These are phyloP conservation scores for Emmonsiellopsis sp. DNA, from an alignment of 2,329 filamentous ascomycete genomes.

Conservation along the genomic window DNA sequence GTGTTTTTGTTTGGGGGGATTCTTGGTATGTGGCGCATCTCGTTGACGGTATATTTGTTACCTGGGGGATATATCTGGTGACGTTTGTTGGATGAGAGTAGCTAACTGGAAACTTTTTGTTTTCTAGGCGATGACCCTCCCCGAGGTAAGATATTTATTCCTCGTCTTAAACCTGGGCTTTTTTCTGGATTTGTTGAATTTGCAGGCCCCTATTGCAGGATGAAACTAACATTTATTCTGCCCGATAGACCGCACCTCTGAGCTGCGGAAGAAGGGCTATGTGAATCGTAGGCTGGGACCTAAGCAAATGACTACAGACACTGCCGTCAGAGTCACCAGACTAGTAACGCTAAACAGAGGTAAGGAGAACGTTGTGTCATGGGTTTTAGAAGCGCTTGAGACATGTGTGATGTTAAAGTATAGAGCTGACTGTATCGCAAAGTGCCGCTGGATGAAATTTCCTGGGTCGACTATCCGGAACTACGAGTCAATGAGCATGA, in stretches of 20 bases:
- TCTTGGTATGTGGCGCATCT: slow-evolving; percentile 51
- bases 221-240: neutral
- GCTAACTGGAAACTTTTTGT: neutral
- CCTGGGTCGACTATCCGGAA: slow-evolving; percentile 81
- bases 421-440: neutral
- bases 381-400: neutral
- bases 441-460: slow-evolving; percentile 71
- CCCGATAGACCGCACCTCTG: slow-evolving; percentile 74
- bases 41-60: neutral
- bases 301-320: slow-evolving; percentile 97
- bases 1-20: slow-evolving; percentile 95
- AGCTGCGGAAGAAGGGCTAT: slow-evolving; percentile 89
- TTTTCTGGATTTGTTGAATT: slow-evolving; percentile 9
- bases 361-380: slow-evolving; percentile 32
- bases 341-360: slow-evolving; percentile 78
- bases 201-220: neutral
- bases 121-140: slow-evolving; percentile 81
- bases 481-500: slow-evolving; percentile 84
- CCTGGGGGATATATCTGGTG: neutral
- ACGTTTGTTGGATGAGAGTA: neutral
- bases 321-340: slow-evolving; percentile 85
- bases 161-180: slow-evolving; percentile 4
- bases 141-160: slow-evolving; percentile 52
- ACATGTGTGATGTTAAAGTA: neutral
- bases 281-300: slow-evolving; percentile 77